phyloP scores from a whole-genome alignment of 2,329 filamentous ascomycete genomes.

The Pestalotiopsis fici region DNA sequence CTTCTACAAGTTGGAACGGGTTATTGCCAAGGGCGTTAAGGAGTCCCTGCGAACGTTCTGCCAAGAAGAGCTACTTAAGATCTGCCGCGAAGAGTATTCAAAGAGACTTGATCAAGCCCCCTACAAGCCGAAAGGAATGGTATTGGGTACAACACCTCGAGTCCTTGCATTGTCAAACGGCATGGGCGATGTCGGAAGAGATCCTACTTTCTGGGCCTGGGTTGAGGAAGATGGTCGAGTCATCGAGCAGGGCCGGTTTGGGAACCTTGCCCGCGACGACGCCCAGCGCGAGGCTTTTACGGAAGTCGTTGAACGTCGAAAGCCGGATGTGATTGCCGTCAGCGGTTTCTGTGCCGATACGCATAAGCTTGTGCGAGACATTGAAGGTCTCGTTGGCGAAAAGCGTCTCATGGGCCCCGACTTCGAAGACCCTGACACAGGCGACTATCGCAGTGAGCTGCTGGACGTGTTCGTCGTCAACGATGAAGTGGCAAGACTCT shows the following conservation, averaged over 20 bases:
- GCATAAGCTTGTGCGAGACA: slow-evolving; percentile 76
- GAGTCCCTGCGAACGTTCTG: slow-evolving; percentile 92
- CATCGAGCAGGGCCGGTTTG: slow-evolving; percentile 84
- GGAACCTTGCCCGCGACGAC: slow-evolving; percentile 73
- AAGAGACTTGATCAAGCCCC: slow-evolving; percentile 93
- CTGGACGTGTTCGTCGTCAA: slow-evolving; percentile 92
- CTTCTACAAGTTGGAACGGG: slow-evolving; percentile 76
- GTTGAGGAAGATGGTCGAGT: slow-evolving; percentile 91
- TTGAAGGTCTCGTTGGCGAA: slow-evolving; percentile 77
- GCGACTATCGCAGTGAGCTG: slow-evolving; percentile 73
- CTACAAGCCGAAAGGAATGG: slow-evolving; percentile 91
- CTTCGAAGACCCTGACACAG: slow-evolving; percentile 79
- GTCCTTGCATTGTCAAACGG: slow-evolving; percentile 88
- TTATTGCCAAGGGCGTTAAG: slow-evolving; percentile 91
- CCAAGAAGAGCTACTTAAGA: slow-evolving; percentile 86
- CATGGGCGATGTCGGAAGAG: slow-evolving; percentile 69
- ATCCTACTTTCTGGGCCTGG: slow-evolving; percentile 88
- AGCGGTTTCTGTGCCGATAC: slow-evolving; percentile 89
- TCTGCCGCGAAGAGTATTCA: slow-evolving; percentile 85
- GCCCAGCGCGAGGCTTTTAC: slow-evolving; percentile 69
- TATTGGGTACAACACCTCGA: slow-evolving; percentile 82
- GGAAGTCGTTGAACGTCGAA: slow-evolving; percentile 75
- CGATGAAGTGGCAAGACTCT: slow-evolving; percentile 94
- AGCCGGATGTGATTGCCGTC: slow-evolving; percentile 87
- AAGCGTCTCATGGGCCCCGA: slow-evolving; percentile 77